A percentile compares a stretch with the other conserved stretches of the same genome.
phyloP scores from a whole-genome alignment of 148 eudicot genomes.

The Spergularia marina region DNA sequence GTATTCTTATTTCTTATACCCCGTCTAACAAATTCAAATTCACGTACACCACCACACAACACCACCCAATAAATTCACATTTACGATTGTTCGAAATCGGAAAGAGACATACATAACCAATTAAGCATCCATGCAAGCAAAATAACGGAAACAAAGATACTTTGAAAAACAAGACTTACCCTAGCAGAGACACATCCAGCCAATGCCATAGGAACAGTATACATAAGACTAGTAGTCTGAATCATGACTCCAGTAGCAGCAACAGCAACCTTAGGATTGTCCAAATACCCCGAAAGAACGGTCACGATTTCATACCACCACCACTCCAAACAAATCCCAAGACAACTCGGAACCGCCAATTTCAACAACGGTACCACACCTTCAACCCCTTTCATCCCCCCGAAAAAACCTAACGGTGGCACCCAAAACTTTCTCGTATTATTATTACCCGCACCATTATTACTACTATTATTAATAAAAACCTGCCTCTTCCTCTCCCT shows the following conservation, averaged over 20 bases:
- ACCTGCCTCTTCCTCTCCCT: slow-evolving; percentile 36
- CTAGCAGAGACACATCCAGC: slow-evolving; percentile 91
- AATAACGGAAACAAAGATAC: slow-evolving; percentile 3
- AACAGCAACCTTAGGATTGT: slow-evolving; percentile 60
- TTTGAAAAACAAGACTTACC: slow-evolving; percentile 33
- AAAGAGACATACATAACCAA: background rate
- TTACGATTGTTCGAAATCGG: background rate
- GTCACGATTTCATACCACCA: slow-evolving; percentile 99
- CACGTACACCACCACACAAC: too few relatives aligned
- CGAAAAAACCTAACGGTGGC: slow-evolving; percentile 30
- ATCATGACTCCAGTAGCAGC: slow-evolving; percentile 88
- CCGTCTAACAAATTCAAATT: too few relatives aligned
- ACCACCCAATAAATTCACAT: too few relatives aligned
- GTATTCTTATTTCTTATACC: too few relatives aligned
- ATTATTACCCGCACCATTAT: background rate
- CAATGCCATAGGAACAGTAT: slow-evolving; percentile 91
- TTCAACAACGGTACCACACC: slow-evolving; percentile 52
- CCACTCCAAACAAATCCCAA: slow-evolving; percentile 91
- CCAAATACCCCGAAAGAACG: slow-evolving; percentile 75
- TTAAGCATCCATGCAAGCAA: background rate
- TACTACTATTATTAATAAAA: background rate
- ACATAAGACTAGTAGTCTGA: slow-evolving; percentile 87
- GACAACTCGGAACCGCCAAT: slow-evolving; percentile 76
- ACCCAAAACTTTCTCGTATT: slow-evolving; percentile 19
- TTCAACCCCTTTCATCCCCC: slow-evolving; percentile 26